These are phyloP conservation scores for Populus pruinosa DNA, from an alignment of 345 rosid species.

Conservation along the genomic window DNA sequence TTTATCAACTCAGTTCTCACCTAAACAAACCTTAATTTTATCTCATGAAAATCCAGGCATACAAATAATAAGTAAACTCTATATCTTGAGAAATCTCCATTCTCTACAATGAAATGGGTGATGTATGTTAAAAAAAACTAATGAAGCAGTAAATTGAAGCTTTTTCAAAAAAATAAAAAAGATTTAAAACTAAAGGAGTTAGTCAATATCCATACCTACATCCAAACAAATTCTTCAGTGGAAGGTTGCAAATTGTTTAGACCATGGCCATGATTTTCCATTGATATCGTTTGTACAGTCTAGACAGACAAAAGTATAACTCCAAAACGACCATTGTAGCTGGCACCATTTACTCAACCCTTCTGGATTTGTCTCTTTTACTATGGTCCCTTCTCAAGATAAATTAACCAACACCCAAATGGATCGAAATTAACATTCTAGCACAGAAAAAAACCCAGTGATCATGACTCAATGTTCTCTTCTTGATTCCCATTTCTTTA, in stretches of 20 bases:
- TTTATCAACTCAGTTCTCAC: slow-evolving; percentile 2
- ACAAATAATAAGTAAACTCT: not conserved
- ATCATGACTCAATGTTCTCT: slow-evolving; percentile 18
- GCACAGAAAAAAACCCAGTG: not conserved
- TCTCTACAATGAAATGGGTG: not conserved
- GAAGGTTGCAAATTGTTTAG: not conserved
- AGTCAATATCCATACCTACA: not conserved
- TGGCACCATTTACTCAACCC: slow-evolving; percentile 2
- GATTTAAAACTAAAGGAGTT: not conserved
- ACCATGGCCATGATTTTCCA: not conserved
- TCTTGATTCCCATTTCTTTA: slow-evolving; percentile 51
- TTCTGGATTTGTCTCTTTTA: slow-evolving; percentile 5
- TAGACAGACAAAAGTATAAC: not conserved
- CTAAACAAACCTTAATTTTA: not conserved
- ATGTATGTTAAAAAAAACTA: too few relatives aligned
- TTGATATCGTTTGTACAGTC: not conserved
- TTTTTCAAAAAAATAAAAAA: not conserved
- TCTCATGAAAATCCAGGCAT: not conserved
- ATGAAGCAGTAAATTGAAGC: not conserved
- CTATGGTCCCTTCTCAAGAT: slow-evolving; percentile 4
- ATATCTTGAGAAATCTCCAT: not conserved
- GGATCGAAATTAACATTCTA: not conserved
- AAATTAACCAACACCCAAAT: slow-evolving; percentile 1
- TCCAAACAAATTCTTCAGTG: not conserved
- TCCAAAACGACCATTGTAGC: slow-evolving; percentile 9